These are phyloP conservation scores for Trypanosoma lewisi DNA, from an alignment of 208 protist genomes.

Conservation along the genomic window DNA sequence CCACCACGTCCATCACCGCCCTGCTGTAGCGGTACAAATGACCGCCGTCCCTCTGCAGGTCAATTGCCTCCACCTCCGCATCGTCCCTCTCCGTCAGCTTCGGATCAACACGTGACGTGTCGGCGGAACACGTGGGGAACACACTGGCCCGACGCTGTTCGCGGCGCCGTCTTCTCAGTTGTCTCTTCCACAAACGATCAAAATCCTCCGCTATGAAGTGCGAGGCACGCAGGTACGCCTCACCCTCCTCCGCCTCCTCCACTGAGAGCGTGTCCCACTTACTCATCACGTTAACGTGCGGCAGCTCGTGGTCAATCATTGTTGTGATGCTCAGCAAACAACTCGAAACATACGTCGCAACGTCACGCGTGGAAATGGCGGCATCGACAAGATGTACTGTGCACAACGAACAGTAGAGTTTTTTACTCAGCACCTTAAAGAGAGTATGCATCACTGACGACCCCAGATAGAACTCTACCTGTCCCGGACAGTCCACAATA, in stretches of 20 bases:
- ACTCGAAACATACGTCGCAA: conserved; percentile 95
- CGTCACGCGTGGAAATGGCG: conserved; percentile 90
- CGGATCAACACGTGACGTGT: conserved; percentile 31
- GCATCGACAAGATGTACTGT: conserved; percentile 96
- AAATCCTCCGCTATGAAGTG: conserved; percentile 80
- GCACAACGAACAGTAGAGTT: conserved; percentile 69
- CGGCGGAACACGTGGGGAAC: conserved; percentile 20
- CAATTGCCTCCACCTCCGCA: conserved; percentile 41
- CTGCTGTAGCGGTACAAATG: conserved; percentile 73
- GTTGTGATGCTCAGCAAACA: conserved; percentile 93
- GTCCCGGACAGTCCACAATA: conserved; percentile 98
- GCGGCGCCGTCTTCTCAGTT: conserved; percentile 49
- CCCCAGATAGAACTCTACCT: conserved; percentile 99
- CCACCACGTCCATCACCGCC: conserved; percentile 89
- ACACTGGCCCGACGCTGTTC: conserved; percentile 46
- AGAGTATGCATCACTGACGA: conserved; percentile 88
- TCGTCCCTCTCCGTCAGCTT: conserved; percentile 20
- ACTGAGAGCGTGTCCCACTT: conserved; percentile 94
- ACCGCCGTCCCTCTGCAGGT: conserved; percentile 65
- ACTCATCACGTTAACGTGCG: conserved; percentile 97
- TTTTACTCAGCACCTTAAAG: conserved; percentile 63
- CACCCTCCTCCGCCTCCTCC: conserved; percentile 80
- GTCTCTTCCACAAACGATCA: conserved; percentile 67
- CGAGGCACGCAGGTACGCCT: conserved; percentile 50
- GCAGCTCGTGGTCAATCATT: conserved; percentile 96